Base-by-base conservation (phyloP, 371 early-diverging fungal species). In the Encephalitozoon intestinalis region DNA sequence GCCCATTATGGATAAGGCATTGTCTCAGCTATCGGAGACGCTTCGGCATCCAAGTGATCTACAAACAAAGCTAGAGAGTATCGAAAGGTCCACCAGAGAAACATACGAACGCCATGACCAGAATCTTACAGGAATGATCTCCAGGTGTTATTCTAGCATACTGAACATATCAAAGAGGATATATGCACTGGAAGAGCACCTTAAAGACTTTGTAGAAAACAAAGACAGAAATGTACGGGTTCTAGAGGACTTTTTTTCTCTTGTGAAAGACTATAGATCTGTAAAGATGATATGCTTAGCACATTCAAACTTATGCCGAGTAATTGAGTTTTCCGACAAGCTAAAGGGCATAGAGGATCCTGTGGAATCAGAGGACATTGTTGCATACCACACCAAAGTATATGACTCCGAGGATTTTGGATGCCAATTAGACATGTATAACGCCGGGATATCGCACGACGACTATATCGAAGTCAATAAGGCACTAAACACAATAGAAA, bases 11-110 rank as follows among this genome's bases (percentile, higher is more conserved):
- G 53, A 78, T 1, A 70, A 72, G 28, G 71, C 79, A 8, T 23
- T 78, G 12, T n/a, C 63, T 6, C 67, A 75, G 46, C 44, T 81
- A 34, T 72, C 70, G 18, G 76, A 78, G 37, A 70, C 49, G 41
- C 65, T 81, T 0, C 66, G 65, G 25, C 66, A 81, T 65, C 78
- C 81, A 53, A 73, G 76, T 39, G 81, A 81, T 53, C 65, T 81
- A 34, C 23, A 68, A 6, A 49, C 25, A 39, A 81, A 81, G 50
- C 53, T 81, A 39, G 63, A 66, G 5, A 50, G 15, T 1, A 58
- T 77, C 1, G 18, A 69, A 34, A 23, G 50, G 37, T 34, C 70
- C n/a, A 41, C 39, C 5, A 64, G 69, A 44, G 58, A 71, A 6
- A 34, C 28, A 9, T 74, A 69, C 44, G 64, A 67, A 30, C n/a